Evolutionary conservation across 1,284 basidiomycete genomes (phyloP).

Genomic region (Puccinia triticina): DNA sequence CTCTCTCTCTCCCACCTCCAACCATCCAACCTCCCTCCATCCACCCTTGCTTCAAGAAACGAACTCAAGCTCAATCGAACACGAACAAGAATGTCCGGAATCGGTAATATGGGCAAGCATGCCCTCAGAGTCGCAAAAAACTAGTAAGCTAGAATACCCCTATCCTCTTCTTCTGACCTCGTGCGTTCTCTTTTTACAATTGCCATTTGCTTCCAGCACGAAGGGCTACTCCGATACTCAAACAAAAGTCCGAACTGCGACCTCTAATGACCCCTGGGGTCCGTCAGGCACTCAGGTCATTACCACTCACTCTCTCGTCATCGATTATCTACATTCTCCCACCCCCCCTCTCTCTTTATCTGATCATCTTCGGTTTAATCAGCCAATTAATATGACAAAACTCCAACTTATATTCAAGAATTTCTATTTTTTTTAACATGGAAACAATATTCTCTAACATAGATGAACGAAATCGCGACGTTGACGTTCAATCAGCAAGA

Average conservation of each 20-base stretch:
- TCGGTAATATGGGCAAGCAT: conserved; percentile 66
- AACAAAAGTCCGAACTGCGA: conserved; percentile 94
- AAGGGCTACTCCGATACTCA: conserved; percentile 88
- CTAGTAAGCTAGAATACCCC: conserved; percentile 63
- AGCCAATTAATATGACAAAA: not conserved
- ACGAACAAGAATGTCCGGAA: conserved; percentile 45
- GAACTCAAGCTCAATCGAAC: not conserved
- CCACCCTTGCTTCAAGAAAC: not conserved
- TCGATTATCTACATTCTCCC: not conserved
- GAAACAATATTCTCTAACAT: conserved; percentile 22
- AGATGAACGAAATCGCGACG: conserved; percentile 98
- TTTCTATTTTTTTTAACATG: not conserved
- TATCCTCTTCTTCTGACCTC: not conserved
- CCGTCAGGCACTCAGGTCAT: conserved; percentile 81
- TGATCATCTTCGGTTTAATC: not conserved
- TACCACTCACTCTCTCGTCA: not conserved
- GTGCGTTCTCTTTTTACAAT: not conserved
- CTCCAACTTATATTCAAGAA: not conserved
- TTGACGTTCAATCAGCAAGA: conserved; percentile 98
- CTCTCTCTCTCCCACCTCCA: not conserved
- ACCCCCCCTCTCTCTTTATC: not conserved
- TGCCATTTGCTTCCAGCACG: conserved; percentile 62
- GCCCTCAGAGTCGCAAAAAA: conserved; percentile 87
- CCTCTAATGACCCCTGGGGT: conserved; percentile 99
- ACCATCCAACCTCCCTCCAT: not conserved